Evolutionary conservation across 164 flowering plant genomes (phyloP), one percentile per base, ranked within the genome.

Genomic region (Tinospora cordifolia): DNA sequence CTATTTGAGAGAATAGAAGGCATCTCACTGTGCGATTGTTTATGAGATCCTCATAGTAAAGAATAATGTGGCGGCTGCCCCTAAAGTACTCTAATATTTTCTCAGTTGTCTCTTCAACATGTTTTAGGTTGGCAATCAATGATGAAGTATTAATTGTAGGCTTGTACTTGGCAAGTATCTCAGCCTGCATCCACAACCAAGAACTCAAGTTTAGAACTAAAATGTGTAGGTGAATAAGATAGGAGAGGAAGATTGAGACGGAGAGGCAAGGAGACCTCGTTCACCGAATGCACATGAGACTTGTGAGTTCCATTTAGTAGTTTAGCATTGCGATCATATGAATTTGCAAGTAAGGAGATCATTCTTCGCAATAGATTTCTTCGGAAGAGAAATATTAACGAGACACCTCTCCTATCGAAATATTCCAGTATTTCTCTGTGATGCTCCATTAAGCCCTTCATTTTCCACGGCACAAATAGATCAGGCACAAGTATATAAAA

Each of bases 291-390:
- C 36, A 83, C 86, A 38, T 88, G 90, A 71, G 92, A 87, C 76
- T 85, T 87, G 84, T 88, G 92, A 62, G 90, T 88, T 41, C 90
- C 90, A 76, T 87, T 84, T 38, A 88, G 67, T 65, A 75, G 83
- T 79, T 83, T 88, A 30, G 83, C 81, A 62, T 80, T 74, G 63
- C 78, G 76, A 74, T 88, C 88, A 63, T 81, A 86, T 69, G 85
- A 67, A 75, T 88, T 88, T 62, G 90, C 86, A 22, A 88, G 83
- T 6, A 83, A 78, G 5, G 90, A 88, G 49, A 88, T 74, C 87
- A 83, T 72, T 73, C 90, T 75, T 14, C 84, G 84, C 6, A 86
- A 79, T 38, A 82, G 77, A 73, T 88, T 88, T 68, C 76, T 83
- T 65, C 92, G 79, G 69, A 88, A 86, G 27, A 86, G 87, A 69